phyloP scores from a whole-genome alignment of 768 basidiomycete species.

The Mycena vitilis region DNA sequence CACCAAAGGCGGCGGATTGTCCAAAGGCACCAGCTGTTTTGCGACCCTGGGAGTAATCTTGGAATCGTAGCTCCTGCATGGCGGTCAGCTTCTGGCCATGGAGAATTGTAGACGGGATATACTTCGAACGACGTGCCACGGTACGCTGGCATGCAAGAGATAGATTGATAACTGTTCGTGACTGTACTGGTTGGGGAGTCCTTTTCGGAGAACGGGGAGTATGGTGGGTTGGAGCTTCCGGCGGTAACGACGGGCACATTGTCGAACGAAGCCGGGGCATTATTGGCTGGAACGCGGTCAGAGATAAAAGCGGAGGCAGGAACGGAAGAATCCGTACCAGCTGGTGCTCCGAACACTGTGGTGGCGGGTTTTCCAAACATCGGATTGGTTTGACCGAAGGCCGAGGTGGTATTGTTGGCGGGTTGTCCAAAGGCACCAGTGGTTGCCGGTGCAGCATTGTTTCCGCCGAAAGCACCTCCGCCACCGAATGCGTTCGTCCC shows the following conservation, averaged over 20 bases:
- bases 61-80: slow-evolving; percentile 74
- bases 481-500: slow-evolving; percentile 60
- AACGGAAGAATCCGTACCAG: slow-evolving; percentile 43
- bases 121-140: slow-evolving; percentile 83
- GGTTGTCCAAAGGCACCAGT: slow-evolving; percentile 57
- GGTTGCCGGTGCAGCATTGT: slow-evolving; percentile 36
- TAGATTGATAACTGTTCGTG: slow-evolving; percentile 82
- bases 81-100: slow-evolving; percentile 29
- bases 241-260: slow-evolving; percentile 68
- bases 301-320: slow-evolving; percentile 5
- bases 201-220: slow-evolving; percentile 70
- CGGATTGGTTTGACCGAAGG: slow-evolving; percentile 70
- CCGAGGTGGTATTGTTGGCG: slow-evolving; percentile 47
- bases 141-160: slow-evolving; percentile 84
- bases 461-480: slow-evolving; percentile 57
- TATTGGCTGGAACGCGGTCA: slow-evolving; percentile 42
- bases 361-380: slow-evolving; percentile 55
- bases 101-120: slow-evolving; percentile 36
- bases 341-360: slow-evolving; percentile 55
- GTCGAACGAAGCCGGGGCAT: slow-evolving; percentile 42
- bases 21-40: slow-evolving; percentile 79
- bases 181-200: slow-evolving; percentile 59
- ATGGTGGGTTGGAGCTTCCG: slow-evolving; percentile 77
- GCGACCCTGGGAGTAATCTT: slow-evolving; percentile 81
- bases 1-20: slow-evolving; percentile 60